Evolutionary conservation across 2,329 filamentous ascomycete species (phyloP), one percentile per base, ranked within the genome.

Genomic region (Botrytis tulipae): DNA sequence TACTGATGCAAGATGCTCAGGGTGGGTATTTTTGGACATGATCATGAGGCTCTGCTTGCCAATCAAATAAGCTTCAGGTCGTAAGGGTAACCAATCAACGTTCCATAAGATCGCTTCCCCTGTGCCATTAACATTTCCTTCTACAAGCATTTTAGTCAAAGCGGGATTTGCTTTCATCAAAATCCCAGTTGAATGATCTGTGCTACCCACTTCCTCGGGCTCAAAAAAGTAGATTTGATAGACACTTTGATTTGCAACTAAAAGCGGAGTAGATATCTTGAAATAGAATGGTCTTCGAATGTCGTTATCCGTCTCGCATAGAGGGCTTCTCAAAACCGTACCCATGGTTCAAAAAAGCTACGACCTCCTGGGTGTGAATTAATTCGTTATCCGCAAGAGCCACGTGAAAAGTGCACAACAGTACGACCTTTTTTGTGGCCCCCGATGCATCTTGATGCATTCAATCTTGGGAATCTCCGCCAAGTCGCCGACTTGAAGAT

Each of bases 221-320:
- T 65, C 70, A 25, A 12, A 32, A 54, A n/a, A 40, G 59, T 68
- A n/a, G 46, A 67, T 57, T 68, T 68, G 48, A 57, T 57, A 57
- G 66, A 68, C 48, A 57, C 25, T 67, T 54, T 40, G 65, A 51
- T 67, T 67, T 51, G 44, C 63, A 37, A 37, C 59, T 18, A 65
- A 29, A 8, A 51, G 46, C 22, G 44, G n/a, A 42, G 44, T 32
- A n/a, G 60, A 12, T 42, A 65, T 63, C 70, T n/a, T 14, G 35
- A 71, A 71, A 57, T 66, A 72, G 70, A 72, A 57, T n/a, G 70
- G 44, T 32, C 20, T 46, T 65, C 20, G 51, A 54, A 72, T 72
- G 70, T 72, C 70, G 70, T 72, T 72, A 72, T 72, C 70, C 46
- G 70, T 72, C 60, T 66, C 37, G 70, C 70, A 72, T 72, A 57